A percentile compares a stretch with the other conserved stretches of the same genome.
These are phyloP conservation scores for Eucalyptus fibrosa DNA, from an alignment of 345 rosid genomes.

Conservation along the genomic window DNA sequence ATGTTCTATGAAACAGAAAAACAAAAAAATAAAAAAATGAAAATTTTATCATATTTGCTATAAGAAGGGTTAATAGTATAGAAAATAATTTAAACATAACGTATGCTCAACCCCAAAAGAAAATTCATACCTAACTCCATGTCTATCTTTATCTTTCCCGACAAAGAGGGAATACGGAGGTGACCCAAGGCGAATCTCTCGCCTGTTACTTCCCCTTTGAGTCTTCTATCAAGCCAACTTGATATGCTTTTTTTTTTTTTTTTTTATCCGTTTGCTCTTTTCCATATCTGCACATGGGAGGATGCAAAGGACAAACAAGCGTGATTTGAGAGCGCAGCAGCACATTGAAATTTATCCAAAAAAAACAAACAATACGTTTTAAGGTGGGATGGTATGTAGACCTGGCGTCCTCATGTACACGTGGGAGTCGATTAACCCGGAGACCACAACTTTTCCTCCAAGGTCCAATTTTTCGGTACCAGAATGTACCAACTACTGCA, in stretches of 20 bases:
- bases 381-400: neutral
- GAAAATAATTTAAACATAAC: neutral
- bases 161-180: no score
- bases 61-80: no score
- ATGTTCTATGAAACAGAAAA: accelerated
- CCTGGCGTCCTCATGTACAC: conserved; percentile 81
- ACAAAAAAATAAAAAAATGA: accelerated
- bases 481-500: conserved; percentile 44
- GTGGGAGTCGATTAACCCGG: conserved; percentile 90
- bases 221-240: neutral
- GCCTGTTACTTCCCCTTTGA: no score
- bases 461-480: conserved; percentile 51
- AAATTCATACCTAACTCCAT: neutral
- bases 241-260: neutral
- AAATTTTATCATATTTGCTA: no score
- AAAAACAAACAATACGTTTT: neutral
- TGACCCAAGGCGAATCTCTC: no score
- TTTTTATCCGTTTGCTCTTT: neutral
- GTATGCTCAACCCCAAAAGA: neutral
- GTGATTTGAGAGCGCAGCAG: neutral
- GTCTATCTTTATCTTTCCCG: no score
- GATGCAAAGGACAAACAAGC: neutral
- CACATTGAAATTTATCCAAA: neutral
- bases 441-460: conserved; percentile 66
- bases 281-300: neutral